These are phyloP conservation scores for Talaromyces liani DNA, from an alignment of 495 filamentous ascomycete species.

Conservation along the genomic window DNA sequence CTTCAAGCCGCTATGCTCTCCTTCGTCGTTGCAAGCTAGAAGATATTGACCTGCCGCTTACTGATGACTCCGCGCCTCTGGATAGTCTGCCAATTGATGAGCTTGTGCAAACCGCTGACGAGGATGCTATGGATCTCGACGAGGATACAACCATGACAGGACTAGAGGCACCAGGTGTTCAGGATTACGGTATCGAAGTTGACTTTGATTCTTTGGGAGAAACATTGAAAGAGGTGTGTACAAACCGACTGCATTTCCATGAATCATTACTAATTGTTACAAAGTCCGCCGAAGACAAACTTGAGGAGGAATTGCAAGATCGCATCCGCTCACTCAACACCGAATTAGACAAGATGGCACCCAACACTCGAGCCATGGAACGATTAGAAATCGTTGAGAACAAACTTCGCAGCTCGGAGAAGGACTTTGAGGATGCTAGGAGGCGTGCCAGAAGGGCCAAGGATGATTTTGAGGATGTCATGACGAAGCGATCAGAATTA, in stretches of 20 bases:
- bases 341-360: constrained; percentile 87
- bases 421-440: constrained; percentile 80
- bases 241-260: not conserved
- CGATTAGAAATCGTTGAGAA: constrained; percentile 80
- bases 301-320: constrained; percentile 74
- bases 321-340: constrained; percentile 63
- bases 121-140: constrained; percentile 84
- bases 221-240: constrained; percentile 68
- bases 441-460: constrained; percentile 63
- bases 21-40: constrained; percentile 89
- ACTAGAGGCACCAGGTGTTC: constrained; percentile 41
- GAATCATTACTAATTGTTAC: constrained; percentile 17
- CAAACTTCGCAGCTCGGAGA: constrained; percentile 76
- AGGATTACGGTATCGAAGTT: constrained; percentile 89
- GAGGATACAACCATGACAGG: constrained; percentile 44
- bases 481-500: constrained; percentile 74
- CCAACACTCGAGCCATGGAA: constrained; percentile 92
- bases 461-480: constrained; percentile 73
- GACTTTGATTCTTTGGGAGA: constrained; percentile 84
- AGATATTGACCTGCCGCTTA: constrained; percentile 79
- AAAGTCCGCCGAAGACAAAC: constrained; percentile 58
- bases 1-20: constrained; percentile 71
- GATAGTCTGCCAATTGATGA: constrained; percentile 86
- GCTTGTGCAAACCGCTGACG: constrained; percentile 55
- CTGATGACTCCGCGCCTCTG: constrained; percentile 61